Evolutionary conservation across 2,329 filamentous ascomycete genomes (phyloP).

Genomic region (Colletotrichum brevisporum): DNA sequence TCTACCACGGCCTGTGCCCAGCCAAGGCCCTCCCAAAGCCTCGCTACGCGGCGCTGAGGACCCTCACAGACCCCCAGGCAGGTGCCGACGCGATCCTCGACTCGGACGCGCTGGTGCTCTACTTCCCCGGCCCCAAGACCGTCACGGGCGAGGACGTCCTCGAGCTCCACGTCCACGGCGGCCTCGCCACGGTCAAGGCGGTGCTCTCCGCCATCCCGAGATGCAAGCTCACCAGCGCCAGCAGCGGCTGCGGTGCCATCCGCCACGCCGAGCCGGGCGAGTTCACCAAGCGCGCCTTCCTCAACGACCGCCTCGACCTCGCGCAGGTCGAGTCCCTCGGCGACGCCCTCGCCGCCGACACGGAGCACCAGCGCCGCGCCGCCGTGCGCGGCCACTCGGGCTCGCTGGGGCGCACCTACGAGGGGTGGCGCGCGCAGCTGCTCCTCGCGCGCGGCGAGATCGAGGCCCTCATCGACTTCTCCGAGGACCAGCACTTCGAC

Average conservation of each 20-base stretch:
- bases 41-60: constrained; percentile 79
- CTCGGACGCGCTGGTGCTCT: constrained; percentile 83
- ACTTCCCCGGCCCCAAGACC: constrained; percentile 84
- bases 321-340: constrained; percentile 82
- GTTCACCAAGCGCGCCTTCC: constrained; percentile 93
- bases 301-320: constrained; percentile 87
- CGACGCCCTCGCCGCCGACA: constrained; percentile 77
- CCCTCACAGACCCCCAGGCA: constrained; percentile 71
- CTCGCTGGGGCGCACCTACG: constrained; percentile 81
- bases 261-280: constrained; percentile 96
- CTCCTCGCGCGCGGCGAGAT: constrained; percentile 89
- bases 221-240: constrained; percentile 49
- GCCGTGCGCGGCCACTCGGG: constrained; percentile 85
- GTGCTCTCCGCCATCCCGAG: constrained; percentile 83
- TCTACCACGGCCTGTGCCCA: constrained; percentile 68
- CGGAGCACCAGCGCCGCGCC: constrained; percentile 91
- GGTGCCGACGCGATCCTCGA: constrained; percentile 73
- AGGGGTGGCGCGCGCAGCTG: constrained; percentile 83
- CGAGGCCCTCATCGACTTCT: constrained; percentile 96
- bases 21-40: constrained; percentile 59
- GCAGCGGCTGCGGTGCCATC: constrained; percentile 56
- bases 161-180: constrained; percentile 95
- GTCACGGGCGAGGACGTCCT: constrained; percentile 94
- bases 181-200: constrained; percentile 88
- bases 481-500: constrained; percentile 97